Evolutionary conservation across 2,329 filamentous ascomycete species (phyloP).

Genomic region (Huntiella abstrusa): DNA sequence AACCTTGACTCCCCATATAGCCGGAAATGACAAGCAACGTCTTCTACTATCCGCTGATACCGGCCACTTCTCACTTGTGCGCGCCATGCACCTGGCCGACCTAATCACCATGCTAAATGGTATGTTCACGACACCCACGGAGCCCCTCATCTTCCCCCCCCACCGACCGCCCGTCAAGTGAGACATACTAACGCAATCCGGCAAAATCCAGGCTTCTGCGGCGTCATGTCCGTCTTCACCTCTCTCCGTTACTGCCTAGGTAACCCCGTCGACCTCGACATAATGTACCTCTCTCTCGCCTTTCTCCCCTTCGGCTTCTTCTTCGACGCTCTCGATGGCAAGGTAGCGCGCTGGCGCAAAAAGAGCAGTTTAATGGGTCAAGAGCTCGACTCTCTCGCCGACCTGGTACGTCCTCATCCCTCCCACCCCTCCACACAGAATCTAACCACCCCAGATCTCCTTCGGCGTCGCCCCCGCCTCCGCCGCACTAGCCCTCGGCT

Average conservation of each 20-base stretch:
- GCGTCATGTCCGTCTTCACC: slow-evolving; percentile 88
- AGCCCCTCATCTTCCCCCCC: not conserved
- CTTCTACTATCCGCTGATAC: slow-evolving; percentile 48
- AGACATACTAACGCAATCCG: not conserved
- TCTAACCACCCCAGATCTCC: slow-evolving; percentile 56
- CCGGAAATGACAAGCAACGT: slow-evolving; percentile 52
- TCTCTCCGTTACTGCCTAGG: slow-evolving; percentile 84
- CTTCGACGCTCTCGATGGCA: slow-evolving; percentile 96
- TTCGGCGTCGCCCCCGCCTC: slow-evolving; percentile 83
- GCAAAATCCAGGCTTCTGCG: slow-evolving; percentile 46
- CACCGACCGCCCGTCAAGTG: not conserved
- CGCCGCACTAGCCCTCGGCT: slow-evolving; percentile 71
- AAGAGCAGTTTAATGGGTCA: slow-evolving; percentile 98
- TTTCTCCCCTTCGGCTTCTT: slow-evolving; percentile 89
- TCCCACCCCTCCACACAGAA: no score
- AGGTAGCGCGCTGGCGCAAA: slow-evolving; percentile 86
- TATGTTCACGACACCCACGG: slow-evolving; percentile 17
- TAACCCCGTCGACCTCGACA: slow-evolving; percentile 41
- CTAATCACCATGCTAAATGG: slow-evolving; percentile 70
- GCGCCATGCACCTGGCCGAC: slow-evolving; percentile 60
- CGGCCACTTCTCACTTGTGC: slow-evolving; percentile 53
- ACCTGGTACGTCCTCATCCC: slow-evolving; percentile 45
- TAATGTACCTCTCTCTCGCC: slow-evolving; percentile 64
- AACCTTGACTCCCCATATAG: slow-evolving; percentile 19
- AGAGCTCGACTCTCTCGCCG: slow-evolving; percentile 87